Conservation (phyloP, 2,329 filamentous ascomycete species). For the Neopestalotiopsis sp. region DNA sequence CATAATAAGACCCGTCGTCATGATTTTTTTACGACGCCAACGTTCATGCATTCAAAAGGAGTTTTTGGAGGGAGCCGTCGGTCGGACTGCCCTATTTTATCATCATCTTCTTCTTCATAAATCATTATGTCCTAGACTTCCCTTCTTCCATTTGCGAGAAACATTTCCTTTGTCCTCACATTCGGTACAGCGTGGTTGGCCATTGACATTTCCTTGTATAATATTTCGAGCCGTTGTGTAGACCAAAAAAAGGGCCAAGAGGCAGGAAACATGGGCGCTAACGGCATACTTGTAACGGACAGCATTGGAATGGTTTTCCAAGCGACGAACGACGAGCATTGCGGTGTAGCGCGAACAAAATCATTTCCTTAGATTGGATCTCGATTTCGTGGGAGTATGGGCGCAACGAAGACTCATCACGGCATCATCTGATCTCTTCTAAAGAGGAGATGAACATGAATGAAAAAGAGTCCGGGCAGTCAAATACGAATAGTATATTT, state of each 20-base stretch:
- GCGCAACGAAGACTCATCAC: neutral
- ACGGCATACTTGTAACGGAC: neutral
- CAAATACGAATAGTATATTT: neutral
- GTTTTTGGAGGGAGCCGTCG: neutral
- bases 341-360: neutral
- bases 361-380: neutral
- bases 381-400: neutral
- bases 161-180: constrained; percentile 8
- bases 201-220: constrained; percentile 11
- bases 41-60: constrained; percentile 11
- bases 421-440: neutral
- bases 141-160: constrained; percentile 2
- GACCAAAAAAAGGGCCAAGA: neutral
- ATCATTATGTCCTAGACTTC: neutral
- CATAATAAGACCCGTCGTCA: neutral
- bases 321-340: neutral
- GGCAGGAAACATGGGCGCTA: neutral
- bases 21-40: neutral
- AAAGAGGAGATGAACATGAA: neutral
- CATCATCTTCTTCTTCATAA: neutral
- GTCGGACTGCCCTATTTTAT: neutral
- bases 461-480: neutral
- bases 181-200: constrained; percentile 1
- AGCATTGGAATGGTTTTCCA: neutral
- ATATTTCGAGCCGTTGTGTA: constrained; percentile 5